Evolutionary conservation across 2,329 filamentous ascomycete genomes (phyloP).

Genomic region (Lasiodiplodia sp.): DNA sequence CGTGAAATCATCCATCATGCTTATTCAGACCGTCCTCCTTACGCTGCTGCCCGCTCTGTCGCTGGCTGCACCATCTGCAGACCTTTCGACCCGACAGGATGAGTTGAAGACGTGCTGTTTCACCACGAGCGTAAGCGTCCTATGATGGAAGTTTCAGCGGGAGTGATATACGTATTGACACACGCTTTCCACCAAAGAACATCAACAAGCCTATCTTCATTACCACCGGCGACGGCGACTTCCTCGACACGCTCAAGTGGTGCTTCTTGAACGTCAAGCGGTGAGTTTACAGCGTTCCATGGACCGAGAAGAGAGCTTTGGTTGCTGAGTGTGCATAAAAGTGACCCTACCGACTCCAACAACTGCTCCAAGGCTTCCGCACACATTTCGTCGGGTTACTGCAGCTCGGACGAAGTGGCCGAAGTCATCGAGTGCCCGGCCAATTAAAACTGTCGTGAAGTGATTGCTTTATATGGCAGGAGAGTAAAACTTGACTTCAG

Average conservation of each 20-base stretch:
- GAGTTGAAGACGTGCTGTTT: not conserved
- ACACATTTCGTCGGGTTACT: not conserved
- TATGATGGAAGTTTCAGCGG: too few relatives aligned
- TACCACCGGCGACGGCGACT: not conserved
- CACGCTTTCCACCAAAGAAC: not conserved
- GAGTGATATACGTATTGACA: not conserved
- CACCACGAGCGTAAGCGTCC: not conserved
- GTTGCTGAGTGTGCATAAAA: not conserved
- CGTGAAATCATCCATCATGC: not conserved
- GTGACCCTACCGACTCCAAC: not conserved
- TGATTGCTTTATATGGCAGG: too few relatives aligned
- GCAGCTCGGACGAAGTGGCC: not conserved
- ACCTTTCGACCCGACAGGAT: not conserved
- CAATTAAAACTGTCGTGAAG: not conserved
- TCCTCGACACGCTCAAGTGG: not conserved
- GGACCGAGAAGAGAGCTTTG: too few relatives aligned
- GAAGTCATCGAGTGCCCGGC: not conserved
- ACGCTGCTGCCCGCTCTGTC: not conserved
- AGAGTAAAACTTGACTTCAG: too few relatives aligned
- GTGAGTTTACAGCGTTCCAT: too few relatives aligned
- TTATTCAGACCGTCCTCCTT: not conserved
- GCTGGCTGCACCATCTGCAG: not conserved
- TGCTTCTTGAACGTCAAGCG: slow-evolving; percentile 9
- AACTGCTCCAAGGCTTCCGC: not conserved
- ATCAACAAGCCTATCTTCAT: not conserved